phyloP scores from a whole-genome alignment of 2,329 filamentous ascomycete genomes.

The Knufia fluminis region DNA sequence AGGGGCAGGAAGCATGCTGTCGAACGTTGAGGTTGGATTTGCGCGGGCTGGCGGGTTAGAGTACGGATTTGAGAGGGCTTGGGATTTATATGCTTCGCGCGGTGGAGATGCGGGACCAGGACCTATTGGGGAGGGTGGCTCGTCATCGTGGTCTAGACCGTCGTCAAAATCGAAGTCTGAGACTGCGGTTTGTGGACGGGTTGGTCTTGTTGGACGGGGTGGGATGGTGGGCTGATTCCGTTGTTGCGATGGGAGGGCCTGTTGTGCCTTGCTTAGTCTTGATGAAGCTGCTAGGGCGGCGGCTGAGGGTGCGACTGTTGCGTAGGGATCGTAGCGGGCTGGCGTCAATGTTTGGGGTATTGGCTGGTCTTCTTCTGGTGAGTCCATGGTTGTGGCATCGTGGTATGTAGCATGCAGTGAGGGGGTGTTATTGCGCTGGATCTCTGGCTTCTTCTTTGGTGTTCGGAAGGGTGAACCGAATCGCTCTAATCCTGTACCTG shows the following conservation, averaged over 20 bases:
- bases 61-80: slow-evolving; percentile 1
- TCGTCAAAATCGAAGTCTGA: slow-evolving; percentile 5
- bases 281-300: neutral
- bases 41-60: neutral
- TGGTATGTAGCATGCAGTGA: slow-evolving; percentile 6
- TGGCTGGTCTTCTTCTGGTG: neutral
- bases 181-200: slow-evolving; percentile 2
- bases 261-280: neutral
- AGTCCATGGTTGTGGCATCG: neutral
- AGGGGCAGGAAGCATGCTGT: neutral
- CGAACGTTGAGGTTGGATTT: slow-evolving; percentile 8
- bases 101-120: slow-evolving; percentile 1
- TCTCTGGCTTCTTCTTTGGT: slow-evolving; percentile 13
- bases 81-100: slow-evolving; percentile 1
- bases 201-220: neutral
- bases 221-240: neutral
- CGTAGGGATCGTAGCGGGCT: slow-evolving; percentile 15
- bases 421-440: neutral
- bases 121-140: neutral
- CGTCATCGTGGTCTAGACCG: slow-evolving; percentile 3
- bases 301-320: neutral
- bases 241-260: slow-evolving; percentile 5
- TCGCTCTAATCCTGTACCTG: neutral
- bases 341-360: slow-evolving; percentile 14
- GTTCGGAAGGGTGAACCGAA: slow-evolving; percentile 22